phyloP scores from a whole-genome alignment of 1,284 basidiomycete species.

The Boletus semigastroideus region DNA sequence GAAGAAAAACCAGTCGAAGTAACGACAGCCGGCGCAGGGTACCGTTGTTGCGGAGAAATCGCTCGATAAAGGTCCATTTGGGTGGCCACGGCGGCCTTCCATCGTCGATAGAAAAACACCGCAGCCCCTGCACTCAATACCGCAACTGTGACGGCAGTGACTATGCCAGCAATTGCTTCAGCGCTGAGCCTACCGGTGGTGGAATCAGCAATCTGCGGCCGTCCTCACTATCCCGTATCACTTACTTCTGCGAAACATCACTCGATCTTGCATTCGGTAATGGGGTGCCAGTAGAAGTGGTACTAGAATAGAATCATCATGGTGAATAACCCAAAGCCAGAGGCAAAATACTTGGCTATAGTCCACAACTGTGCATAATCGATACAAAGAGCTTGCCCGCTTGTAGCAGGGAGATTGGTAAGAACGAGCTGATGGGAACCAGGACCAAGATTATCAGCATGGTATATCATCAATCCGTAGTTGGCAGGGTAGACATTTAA shows the following conservation, averaged over 20 bases:
- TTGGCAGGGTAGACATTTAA: conserved; percentile 20
- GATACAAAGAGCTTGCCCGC: conserved; percentile 19
- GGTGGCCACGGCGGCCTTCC: conserved; percentile 23
- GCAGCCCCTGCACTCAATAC: conserved; percentile 14
- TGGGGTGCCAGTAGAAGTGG: not conserved
- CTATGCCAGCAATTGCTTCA: conserved; percentile 31
- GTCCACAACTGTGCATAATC: conserved; percentile 29
- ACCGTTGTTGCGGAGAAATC: conserved; percentile 14
- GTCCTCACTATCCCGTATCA: not conserved
- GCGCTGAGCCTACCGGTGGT: conserved; percentile 18
- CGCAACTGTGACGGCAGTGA: conserved; percentile 17
- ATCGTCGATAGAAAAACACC: conserved; percentile 31
- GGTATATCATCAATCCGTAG: conserved; percentile 28
- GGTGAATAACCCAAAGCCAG: not conserved
- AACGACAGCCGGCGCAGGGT: not conserved
- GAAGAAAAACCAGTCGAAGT: conserved; percentile 19
- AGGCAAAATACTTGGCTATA: conserved; percentile 4
- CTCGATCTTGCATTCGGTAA: not conserved
- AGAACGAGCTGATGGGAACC: conserved; percentile 29
- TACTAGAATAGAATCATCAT: conserved; percentile 8
- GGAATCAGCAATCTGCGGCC: conserved; percentile 1
- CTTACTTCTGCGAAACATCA: conserved; percentile 15
- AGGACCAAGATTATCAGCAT: conserved; percentile 36
- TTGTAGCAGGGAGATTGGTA: conserved; percentile 26
- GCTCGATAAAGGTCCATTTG: conserved; percentile 13